A percentile compares a stretch with the other conserved stretches of the same genome.
phyloP scores from a whole-genome alignment of 176 grass and related monocot species.

The Rhynchospora breviuscula region DNA sequence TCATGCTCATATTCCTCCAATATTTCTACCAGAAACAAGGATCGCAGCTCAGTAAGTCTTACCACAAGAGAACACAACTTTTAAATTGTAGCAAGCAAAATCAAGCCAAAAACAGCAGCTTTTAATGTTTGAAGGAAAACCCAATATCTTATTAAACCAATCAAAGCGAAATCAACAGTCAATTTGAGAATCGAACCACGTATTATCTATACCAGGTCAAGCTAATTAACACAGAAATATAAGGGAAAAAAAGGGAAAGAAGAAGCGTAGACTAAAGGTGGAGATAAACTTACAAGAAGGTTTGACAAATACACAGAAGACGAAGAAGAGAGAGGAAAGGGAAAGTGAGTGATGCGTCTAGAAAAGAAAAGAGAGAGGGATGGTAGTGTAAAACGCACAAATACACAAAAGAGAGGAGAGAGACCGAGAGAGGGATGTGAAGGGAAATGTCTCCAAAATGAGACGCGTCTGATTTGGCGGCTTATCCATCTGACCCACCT shows the following conservation, averaged over 20 bases:
- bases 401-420: neutral
- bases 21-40: neutral
- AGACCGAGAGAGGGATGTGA: conserved; percentile 16
- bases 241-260: neutral
- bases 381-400: conserved; percentile 23
- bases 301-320: neutral
- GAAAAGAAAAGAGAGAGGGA: conserved; percentile 24
- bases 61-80: neutral
- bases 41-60: neutral
- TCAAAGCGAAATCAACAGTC: neutral
- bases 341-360: conserved; percentile 20
- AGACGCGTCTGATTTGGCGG: conserved; percentile 32
- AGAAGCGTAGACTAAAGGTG: neutral
- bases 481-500: conserved; percentile 25
- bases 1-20: neutral
- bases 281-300: conserved; percentile 33
- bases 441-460: conserved; percentile 9
- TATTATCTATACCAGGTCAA: neutral
- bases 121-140: neutral
- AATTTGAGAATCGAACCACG: neutral
- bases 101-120: neutral
- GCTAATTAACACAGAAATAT: neutral
- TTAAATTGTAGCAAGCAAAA: neutral
- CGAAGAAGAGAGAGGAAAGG: neutral
- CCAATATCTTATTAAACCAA: neutral